These are phyloP conservation scores for Austroboletus rostrupii DNA, from an alignment of 1,284 basidiomycete species.

Conservation along the genomic window DNA sequence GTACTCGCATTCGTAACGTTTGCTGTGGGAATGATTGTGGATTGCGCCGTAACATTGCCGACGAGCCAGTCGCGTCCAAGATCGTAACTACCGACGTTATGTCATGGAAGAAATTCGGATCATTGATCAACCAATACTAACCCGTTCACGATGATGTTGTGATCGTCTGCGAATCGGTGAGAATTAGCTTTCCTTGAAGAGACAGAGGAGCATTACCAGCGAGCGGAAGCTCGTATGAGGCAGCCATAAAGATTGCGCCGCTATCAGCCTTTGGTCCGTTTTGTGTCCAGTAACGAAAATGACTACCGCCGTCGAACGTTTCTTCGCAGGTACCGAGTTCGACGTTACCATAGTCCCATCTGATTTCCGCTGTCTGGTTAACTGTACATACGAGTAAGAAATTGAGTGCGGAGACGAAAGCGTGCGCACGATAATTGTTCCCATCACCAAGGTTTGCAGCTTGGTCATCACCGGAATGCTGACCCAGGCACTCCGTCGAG, in stretches of 20 bases:
- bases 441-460: slow-evolving; percentile 84
- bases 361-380: slow-evolving; percentile 74
- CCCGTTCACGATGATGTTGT: slow-evolving; percentile 59
- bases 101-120: background rate
- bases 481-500: slow-evolving; percentile 80
- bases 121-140: slow-evolving; percentile 24
- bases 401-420: slow-evolving; percentile 18
- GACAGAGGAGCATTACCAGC: slow-evolving; percentile 37
- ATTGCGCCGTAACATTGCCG: slow-evolving; percentile 67
- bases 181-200: background rate
- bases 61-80: slow-evolving; percentile 75
- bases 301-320: slow-evolving; percentile 84
- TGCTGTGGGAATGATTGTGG: slow-evolving; percentile 47
- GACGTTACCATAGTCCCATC: slow-evolving; percentile 78
- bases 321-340: slow-evolving; percentile 79
- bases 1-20: slow-evolving; percentile 51
- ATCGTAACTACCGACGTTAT: slow-evolving; percentile 42
- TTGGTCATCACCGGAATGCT: slow-evolving; percentile 71
- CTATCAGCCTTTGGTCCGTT: slow-evolving; percentile 61
- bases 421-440: slow-evolving; percentile 54
- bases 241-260: slow-evolving; percentile 81
- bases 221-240: slow-evolving; percentile 71
- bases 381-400: slow-evolving; percentile 36
- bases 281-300: slow-evolving; percentile 90
- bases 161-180: slow-evolving; percentile 32